A percentile compares a stretch with the other conserved stretches of the same genome.
Evolutionary conservation across 1,139 yeast species (phyloP).

Genomic region (Candida dubliniensis): DNA sequence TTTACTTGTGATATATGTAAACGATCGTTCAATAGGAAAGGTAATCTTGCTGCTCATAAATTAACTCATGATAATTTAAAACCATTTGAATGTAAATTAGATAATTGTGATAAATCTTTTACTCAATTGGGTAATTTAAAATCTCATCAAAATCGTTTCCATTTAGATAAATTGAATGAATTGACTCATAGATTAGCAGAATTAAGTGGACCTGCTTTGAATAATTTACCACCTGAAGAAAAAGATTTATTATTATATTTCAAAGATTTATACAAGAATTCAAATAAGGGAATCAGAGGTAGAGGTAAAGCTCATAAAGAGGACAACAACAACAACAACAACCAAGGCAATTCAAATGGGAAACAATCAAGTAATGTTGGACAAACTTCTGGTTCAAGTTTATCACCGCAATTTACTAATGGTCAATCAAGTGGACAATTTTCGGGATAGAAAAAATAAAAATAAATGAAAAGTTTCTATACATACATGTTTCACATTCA

Average conservation of each 20-base stretch:
- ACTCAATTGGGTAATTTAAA: conserved; percentile 92
- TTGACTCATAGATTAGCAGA: conserved; percentile 68
- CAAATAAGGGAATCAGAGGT: conserved; percentile 89
- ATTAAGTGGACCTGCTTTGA: conserved; percentile 46
- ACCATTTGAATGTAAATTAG: conserved; percentile 79
- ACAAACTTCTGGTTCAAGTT: background rate
- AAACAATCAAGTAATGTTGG: background rate
- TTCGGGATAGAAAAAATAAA: background rate
- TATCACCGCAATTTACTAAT: background rate
- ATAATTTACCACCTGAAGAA: conserved; percentile 58
- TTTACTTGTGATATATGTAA: conserved; percentile 73
- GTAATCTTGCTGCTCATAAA: conserved; percentile 83
- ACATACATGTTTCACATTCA: too few species aligned
- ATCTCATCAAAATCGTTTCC: conserved; percentile 91
- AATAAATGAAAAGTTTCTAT: too few species aligned
- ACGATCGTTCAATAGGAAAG: conserved; percentile 80
- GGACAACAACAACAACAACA: too few species aligned
- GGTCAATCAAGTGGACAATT: background rate
- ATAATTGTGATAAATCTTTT: conserved; percentile 79
- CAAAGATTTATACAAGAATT: conserved; percentile 77
- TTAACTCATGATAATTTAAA: conserved; percentile 77
- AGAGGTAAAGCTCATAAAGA: conserved; percentile 55
- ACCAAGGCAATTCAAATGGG: background rate
- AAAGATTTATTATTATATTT: conserved; percentile 71
- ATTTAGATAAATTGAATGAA: conserved; percentile 63